These are phyloP conservation scores for Geotrichum klebahnii DNA, from an alignment of 1,139 yeast species.

Conservation along the genomic window DNA sequence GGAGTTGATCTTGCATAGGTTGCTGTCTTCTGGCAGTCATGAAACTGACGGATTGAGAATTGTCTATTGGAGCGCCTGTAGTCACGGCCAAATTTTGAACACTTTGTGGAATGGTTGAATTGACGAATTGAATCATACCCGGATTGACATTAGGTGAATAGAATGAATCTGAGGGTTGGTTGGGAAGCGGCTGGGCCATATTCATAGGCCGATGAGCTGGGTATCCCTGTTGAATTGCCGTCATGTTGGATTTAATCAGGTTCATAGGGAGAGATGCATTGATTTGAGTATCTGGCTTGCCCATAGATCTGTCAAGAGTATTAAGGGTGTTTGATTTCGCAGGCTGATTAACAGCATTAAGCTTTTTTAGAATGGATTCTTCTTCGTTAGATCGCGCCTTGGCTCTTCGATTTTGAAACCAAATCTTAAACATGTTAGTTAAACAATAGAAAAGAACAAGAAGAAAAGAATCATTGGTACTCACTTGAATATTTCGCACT, in stretches of 20 bases:
- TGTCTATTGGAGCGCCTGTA: conserved; percentile 8
- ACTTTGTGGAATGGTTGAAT: background rate
- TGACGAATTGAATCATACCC: conserved; percentile 6
- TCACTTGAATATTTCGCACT: conserved; percentile 30
- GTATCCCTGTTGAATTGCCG: conserved; percentile 1
- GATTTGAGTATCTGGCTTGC: conserved; percentile 4
- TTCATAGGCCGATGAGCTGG: conserved; percentile 7
- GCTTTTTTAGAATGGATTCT: conserved; percentile 22
- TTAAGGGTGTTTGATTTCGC: background rate
- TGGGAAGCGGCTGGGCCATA: conserved; percentile 13
- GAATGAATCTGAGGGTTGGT: conserved; percentile 18
- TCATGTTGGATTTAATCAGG: conserved; percentile 10
- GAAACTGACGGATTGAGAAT: conserved; percentile 7
- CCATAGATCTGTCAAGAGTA: background rate
- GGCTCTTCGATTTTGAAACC: conserved; percentile 38
- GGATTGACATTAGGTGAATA: background rate
- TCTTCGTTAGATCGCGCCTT: conserved; percentile 31
- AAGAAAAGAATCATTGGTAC: no score
- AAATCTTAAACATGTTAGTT: conserved; percentile 24
- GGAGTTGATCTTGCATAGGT: conserved; percentile 13
- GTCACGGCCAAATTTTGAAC: conserved; percentile 8
- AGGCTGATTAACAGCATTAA: conserved; percentile 11
- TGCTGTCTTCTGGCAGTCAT: conserved; percentile 12
- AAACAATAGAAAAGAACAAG: background rate
- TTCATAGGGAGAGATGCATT: conserved; percentile 7